Base-by-base conservation (phyloP, 176 grass and related monocot species). In the Triticum turgidum region DNA sequence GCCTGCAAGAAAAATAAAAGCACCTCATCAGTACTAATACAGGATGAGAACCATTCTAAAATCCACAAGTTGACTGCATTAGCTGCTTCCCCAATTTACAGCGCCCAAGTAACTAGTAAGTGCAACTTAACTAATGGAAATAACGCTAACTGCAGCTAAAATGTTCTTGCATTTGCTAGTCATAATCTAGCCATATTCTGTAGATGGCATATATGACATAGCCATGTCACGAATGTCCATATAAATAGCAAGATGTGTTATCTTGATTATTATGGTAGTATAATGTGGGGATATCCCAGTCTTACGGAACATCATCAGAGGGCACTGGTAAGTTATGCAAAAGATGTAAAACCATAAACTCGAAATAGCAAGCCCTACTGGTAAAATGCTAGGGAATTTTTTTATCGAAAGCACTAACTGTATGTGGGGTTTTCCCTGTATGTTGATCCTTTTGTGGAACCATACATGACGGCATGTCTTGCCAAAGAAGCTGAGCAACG, bases 1-100 rank as follows among this genome's bases (percentile, higher is more conserved):
- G 97, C 83, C 97, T 99, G 92, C 61, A 88, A 86, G 62, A 89
- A 84, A 66, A 47, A 90, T 32, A 83, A 78, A 78, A 84, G 11
- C 10, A 86, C 6, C 42, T 73, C 29, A 85, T 73, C 29, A 85
- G 69, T 82, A 69, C 30, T 63, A 72, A 87, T 20, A 76, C 11
- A 84, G 68, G 38, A 41, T 64, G 30, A 76, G 51, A 71, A 69
- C 9, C 64, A 67, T 39, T 22, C 11, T 63, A 29, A 77, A 27
- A 77, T 7, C 14, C 24, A 9, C 21, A 61, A 21, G 1, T 18
- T 17, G 35, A 42, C 1, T 8, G 5, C 15, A 24, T 25, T 29
- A 59, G 47, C 9, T 33, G 78, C 15, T 49, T 73, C n/a, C 35
- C 35, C 12, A 34, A 83, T 15, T 52, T 66, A 29, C 9, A 80